phyloP scores from a whole-genome alignment of 495 filamentous ascomycete genomes.

The Viridothelium virens region DNA sequence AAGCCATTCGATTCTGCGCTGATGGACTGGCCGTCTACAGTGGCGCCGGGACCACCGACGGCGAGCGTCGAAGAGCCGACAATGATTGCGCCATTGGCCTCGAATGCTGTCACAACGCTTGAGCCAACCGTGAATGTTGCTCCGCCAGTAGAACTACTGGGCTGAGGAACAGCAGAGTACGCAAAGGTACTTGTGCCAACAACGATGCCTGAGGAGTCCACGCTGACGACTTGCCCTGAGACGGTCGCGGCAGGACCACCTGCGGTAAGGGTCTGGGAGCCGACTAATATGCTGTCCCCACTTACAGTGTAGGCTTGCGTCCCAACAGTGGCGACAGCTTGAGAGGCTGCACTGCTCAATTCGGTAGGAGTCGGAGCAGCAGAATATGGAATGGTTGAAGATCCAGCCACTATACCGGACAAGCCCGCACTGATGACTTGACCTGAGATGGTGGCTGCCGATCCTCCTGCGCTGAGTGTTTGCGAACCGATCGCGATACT shows the following conservation, averaged over 20 bases:
- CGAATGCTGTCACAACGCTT: not conserved
- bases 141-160: not conserved
- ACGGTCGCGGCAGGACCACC: not conserved
- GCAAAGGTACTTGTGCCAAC: not conserved
- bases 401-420: not conserved
- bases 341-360: not conserved
- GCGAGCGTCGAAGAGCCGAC: not conserved
- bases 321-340: not conserved
- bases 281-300: not conserved
- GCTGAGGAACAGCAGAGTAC: not conserved
- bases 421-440: not conserved
- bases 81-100: not conserved
- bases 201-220: not conserved
- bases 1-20: not conserved
- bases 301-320: not conserved
- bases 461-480: not conserved
- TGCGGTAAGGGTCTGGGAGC: not conserved
- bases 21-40: not conserved
- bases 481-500: not conserved
- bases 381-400: not conserved
- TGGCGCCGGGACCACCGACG: no score
- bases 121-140: not conserved
- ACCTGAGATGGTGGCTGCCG: not conserved
- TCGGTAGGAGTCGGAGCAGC: not conserved
- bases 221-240: not conserved